phyloP scores from a whole-genome alignment of 2,329 filamentous ascomycete genomes.

The Fusarium temperatum region DNA sequence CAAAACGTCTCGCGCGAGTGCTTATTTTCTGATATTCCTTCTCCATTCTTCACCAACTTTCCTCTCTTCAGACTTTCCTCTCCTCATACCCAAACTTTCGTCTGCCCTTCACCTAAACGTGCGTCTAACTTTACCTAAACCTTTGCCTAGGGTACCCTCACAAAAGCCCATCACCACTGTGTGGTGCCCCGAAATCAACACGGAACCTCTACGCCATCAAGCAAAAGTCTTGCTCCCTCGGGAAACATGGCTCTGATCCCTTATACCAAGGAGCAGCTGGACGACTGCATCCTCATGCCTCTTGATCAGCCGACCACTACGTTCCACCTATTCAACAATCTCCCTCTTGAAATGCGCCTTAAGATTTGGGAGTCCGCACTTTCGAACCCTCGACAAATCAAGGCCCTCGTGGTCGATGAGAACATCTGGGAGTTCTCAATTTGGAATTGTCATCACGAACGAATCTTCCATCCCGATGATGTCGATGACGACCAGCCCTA shows the following conservation, averaged over 20 bases:
- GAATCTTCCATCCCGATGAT: background rate
- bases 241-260: background rate
- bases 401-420: background rate
- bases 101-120: background rate
- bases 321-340: background rate
- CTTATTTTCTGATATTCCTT: too few relatives aligned
- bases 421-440: background rate
- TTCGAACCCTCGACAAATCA: background rate
- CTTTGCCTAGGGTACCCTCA: background rate
- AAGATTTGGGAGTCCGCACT: background rate
- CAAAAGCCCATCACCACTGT: background rate
- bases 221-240: background rate
- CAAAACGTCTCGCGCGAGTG: too few relatives aligned
- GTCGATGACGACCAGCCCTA: background rate
- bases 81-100: background rate
- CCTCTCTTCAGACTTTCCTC: background rate
- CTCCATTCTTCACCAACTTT: background rate
- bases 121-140: too few relatives aligned
- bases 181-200: accelerated
- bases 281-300: background rate
- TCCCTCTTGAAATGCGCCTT: background rate
- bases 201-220: background rate
- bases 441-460: background rate
- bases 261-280: background rate
- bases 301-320: accelerated